phyloP scores from a whole-genome alignment of 2,329 filamentous ascomycete genomes.

The Paraphaeosphaeria minitans region DNA sequence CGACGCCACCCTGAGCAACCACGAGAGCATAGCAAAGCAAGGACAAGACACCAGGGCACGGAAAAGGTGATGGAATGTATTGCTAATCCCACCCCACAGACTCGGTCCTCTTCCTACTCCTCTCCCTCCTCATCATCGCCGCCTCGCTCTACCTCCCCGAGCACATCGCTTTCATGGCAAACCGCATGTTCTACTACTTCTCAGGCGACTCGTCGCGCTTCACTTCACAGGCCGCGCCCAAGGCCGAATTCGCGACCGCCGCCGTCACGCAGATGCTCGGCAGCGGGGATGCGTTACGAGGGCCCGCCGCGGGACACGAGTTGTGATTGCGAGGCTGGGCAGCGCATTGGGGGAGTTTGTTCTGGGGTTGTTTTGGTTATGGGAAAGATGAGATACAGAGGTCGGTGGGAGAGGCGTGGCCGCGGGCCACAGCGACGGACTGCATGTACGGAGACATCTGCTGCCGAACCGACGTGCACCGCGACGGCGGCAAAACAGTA shows the following conservation, averaged over 20 bases:
- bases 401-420: background rate
- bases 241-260: slow-evolving; percentile 22
- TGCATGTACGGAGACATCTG: background rate
- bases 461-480: background rate
- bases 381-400: background rate
- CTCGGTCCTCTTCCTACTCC: slow-evolving; percentile 87
- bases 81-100: slow-evolving; percentile 68
- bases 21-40: too few relatives aligned
- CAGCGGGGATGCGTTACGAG: slow-evolving; percentile 14
- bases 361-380: too few relatives aligned
- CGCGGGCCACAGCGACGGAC: background rate
- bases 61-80: background rate
- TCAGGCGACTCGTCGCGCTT: slow-evolving; percentile 69
- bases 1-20: background rate
- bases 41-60: background rate
- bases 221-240: slow-evolving; percentile 11
- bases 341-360: too few relatives aligned
- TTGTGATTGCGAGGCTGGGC: slow-evolving; percentile 11
- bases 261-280: slow-evolving; percentile 14
- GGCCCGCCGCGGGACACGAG: slow-evolving; percentile 17
- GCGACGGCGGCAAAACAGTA: background rate
- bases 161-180: slow-evolving; percentile 80
- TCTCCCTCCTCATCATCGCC: slow-evolving; percentile 84
- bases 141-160: slow-evolving; percentile 91
- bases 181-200: slow-evolving; percentile 93